A percentile compares a stretch with the other conserved stretches of the same genome.
These are phyloP conservation scores for Solanum chiquidenum DNA, from an alignment of 257 asterid genomes.

Conservation along the genomic window DNA sequence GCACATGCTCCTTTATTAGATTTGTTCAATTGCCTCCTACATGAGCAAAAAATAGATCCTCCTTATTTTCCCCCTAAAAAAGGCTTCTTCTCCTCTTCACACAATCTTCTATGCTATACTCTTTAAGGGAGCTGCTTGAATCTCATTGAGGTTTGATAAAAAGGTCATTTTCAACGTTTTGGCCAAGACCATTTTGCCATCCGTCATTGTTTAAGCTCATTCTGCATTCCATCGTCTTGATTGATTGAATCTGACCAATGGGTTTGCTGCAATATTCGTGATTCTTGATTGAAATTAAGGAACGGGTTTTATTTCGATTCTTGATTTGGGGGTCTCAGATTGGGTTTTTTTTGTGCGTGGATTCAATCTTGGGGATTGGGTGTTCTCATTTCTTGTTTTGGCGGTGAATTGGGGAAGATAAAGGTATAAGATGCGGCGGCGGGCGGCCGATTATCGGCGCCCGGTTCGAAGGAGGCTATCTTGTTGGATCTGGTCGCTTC, in stretches of 20 bases:
- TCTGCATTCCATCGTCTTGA: neutral
- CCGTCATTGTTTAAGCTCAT: neutral
- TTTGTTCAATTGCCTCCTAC: constrained; percentile 19
- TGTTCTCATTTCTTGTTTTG: constrained; percentile 13
- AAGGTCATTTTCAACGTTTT: neutral
- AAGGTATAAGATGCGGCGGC: constrained; percentile 72
- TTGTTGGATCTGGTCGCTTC: constrained; percentile 76
- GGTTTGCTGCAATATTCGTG: neutral
- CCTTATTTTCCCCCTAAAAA: neutral
- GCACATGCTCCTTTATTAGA: constrained; percentile 30
- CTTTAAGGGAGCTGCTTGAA: neutral
- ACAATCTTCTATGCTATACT: neutral
- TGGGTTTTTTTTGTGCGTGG: neutral
- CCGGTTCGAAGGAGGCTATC: constrained; percentile 67
- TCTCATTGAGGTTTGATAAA: neutral
- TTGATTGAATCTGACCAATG: constrained; percentile 5
- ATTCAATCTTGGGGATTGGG: constrained; percentile 15
- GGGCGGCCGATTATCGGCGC: constrained; percentile 91
- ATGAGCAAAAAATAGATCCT: neutral
- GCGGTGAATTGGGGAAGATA: constrained; percentile 21
- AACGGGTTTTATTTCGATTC: neutral
- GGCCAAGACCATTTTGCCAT: neutral
- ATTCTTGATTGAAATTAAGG: constrained; percentile 1
- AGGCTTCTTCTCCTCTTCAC: constrained; percentile 16
- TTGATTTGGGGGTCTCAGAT: constrained; percentile 12